Conservation (phyloP, 176 grass and related monocot genomes). For the Echinochloa phyllopogon region DNA sequence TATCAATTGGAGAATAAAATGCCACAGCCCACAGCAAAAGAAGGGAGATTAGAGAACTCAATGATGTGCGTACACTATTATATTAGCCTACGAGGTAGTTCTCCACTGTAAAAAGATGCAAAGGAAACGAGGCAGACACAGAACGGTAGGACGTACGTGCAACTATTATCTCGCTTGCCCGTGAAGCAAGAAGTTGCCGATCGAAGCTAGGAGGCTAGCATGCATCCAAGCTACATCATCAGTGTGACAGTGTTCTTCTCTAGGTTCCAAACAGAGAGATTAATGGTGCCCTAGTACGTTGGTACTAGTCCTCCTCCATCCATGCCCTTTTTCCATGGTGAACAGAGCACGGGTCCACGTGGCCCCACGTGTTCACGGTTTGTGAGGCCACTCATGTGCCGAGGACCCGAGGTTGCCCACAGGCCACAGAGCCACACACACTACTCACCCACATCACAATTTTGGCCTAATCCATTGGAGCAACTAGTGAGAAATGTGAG, state of each 20-base stretch:
- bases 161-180: slow-evolving; percentile 30
- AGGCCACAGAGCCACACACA: slow-evolving; percentile 28
- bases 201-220: slow-evolving; percentile 15
- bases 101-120: background rate
- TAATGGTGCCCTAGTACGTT: slow-evolving; percentile 6
- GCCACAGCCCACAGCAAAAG: background rate
- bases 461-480: background rate
- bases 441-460: background rate
- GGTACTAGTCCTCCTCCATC: background rate
- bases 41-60: background rate
- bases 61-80: background rate
- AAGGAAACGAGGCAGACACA: background rate
- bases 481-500: slow-evolving; percentile 12
- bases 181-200: slow-evolving; percentile 42
- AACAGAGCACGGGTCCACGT: background rate
- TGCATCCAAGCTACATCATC: slow-evolving; percentile 10
- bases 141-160: background rate
- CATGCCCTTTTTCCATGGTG: slow-evolving; percentile 25
- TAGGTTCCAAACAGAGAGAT: slow-evolving; percentile 4
- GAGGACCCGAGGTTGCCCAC: background rate
- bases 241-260: slow-evolving; percentile 23
- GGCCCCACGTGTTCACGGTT: slow-evolving; percentile 18
- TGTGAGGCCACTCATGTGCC: slow-evolving; percentile 20
- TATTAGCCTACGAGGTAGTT: background rate
- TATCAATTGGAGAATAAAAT: background rate